Evolutionary conservation across 495 filamentous ascomycete species (phyloP).

Genomic region (Aspergillus cristatus): DNA sequence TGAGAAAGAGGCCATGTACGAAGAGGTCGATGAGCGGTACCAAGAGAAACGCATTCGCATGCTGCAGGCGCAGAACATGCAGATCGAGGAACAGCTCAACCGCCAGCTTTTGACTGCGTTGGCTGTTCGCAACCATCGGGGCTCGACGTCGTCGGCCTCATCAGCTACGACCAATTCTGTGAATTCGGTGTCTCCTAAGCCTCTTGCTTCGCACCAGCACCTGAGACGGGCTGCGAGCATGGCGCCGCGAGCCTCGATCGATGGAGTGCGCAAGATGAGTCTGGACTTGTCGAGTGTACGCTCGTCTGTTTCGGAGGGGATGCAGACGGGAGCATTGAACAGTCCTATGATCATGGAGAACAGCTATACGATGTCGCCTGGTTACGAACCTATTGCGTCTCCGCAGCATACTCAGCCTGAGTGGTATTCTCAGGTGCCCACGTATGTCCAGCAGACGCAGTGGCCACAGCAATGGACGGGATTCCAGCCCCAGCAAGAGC

Average conservation of each 20-base stretch:
- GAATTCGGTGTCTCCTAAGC: too few species aligned
- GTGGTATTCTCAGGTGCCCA: slow-evolving; percentile 19
- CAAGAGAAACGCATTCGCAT: slow-evolving; percentile 36
- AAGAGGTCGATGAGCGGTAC: slow-evolving; percentile 76
- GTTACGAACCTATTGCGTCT: slow-evolving; percentile 18
- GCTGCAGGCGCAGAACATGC: slow-evolving; percentile 34
- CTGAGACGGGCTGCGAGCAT: slow-evolving; percentile 16
- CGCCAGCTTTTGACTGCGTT: slow-evolving; percentile 30
- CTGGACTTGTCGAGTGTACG: slow-evolving; percentile 29
- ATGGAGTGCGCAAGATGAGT: slow-evolving; percentile 33
- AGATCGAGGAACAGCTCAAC: slow-evolving; percentile 34
- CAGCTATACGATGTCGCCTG: slow-evolving; percentile 24
- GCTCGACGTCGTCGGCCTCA: neutral
- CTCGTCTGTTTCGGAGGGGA: slow-evolving; percentile 20
- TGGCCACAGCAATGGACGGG: slow-evolving; percentile 11
- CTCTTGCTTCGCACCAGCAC: slow-evolving; percentile 5
- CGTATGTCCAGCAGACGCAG: slow-evolving; percentile 14
- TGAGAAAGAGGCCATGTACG: slow-evolving; percentile 91
- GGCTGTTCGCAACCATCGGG: slow-evolving; percentile 11
- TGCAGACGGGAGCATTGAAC: slow-evolving; percentile 16
- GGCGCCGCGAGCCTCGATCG: slow-evolving; percentile 18
- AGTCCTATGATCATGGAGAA: slow-evolving; percentile 19
- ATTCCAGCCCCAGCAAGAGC: slow-evolving; percentile 13
- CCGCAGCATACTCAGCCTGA: slow-evolving; percentile 8
- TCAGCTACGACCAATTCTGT: too few species aligned